Conservation (phyloP, 1,139 yeast species). For the Zygosaccharomyces sapae region DNA sequence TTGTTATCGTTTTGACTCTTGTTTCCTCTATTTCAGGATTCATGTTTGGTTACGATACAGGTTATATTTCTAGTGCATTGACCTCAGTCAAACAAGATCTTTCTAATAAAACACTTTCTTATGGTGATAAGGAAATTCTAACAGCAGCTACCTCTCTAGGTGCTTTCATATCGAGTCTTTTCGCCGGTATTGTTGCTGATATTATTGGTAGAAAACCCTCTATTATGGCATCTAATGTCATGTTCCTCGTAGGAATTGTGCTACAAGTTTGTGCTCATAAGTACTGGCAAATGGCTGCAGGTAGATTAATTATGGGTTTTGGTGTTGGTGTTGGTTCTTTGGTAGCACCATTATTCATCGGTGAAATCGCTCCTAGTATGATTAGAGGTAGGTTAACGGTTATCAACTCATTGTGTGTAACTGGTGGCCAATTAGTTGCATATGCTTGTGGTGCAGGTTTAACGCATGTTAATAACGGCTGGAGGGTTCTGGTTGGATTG, state of each 20-base stretch:
- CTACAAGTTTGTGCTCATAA: slow-evolving; percentile 75
- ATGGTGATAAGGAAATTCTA: slow-evolving; percentile 80
- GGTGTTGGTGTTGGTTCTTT: slow-evolving; percentile 95
- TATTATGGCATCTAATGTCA: slow-evolving; percentile 69
- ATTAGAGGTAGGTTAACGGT: slow-evolving; percentile 82
- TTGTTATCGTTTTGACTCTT: slow-evolving; percentile 66
- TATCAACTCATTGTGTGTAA: slow-evolving; percentile 45
- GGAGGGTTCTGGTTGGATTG: slow-evolving; percentile 89
- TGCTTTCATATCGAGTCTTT: slow-evolving; percentile 71
- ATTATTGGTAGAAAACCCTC: slow-evolving; percentile 76
- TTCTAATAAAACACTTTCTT: slow-evolving; percentile 49
- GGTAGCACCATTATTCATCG: slow-evolving; percentile 83
- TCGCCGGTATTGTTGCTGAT: slow-evolving; percentile 81
- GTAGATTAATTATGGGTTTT: slow-evolving; percentile 88
- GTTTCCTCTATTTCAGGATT: slow-evolving; percentile 90
- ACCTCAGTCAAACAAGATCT: slow-evolving; percentile 80
- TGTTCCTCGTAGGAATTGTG: slow-evolving; percentile 78
- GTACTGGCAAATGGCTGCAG: slow-evolving; percentile 88
- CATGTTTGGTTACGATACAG: slow-evolving; percentile 96
- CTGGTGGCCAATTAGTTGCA: slow-evolving; percentile 90
- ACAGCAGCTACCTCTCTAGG: slow-evolving; percentile 96
- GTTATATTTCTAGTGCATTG: slow-evolving; percentile 88
- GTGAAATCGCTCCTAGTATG: slow-evolving; percentile 88
- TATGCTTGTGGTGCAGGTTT: slow-evolving; percentile 93
- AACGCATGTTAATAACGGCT: slow-evolving; percentile 67